Conservation (phyloP, 2,329 filamentous ascomycete species). For the Hypoxylon rubiginosum region DNA sequence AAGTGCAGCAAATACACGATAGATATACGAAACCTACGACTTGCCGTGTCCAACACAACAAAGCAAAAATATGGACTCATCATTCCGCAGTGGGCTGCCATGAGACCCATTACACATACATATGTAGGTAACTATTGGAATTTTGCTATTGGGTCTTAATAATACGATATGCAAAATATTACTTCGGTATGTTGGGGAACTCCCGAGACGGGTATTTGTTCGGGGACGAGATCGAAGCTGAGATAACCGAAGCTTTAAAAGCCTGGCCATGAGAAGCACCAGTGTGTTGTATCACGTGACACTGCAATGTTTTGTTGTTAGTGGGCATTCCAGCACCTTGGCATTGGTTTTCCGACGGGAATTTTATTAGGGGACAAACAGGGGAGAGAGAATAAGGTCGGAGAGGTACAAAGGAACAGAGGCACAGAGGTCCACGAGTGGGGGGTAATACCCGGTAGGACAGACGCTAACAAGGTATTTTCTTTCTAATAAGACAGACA, state of each 20-base stretch:
- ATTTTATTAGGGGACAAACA: conserved; percentile 2
- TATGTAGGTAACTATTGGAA: not conserved
- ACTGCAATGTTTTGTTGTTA: conserved; percentile 1
- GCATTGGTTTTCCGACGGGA: conserved; percentile 15
- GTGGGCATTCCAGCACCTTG: conserved; percentile 1
- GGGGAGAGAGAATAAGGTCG: too few species aligned
- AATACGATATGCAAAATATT: not conserved
- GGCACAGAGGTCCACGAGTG: not conserved
- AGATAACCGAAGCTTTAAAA: conserved; percentile 7
- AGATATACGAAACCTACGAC: conserved; percentile 7
- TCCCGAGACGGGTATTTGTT: conserved; percentile 28
- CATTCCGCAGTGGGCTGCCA: conserved; percentile 8
- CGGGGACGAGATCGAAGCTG: conserved; percentile 27
- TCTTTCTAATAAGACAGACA: not conserved
- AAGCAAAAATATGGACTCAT: conserved; percentile 11
- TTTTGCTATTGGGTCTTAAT: conserved; percentile 4
- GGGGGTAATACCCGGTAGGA: not conserved
- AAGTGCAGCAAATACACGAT: not conserved
- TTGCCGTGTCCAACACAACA: conserved; percentile 10
- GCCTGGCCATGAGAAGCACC: not conserved
- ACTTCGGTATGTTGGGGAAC: conserved; percentile 33
- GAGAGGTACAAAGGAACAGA: too few species aligned
- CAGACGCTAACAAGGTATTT: not conserved
- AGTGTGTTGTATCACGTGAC: conserved; percentile 25
- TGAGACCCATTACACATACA: not conserved